These are phyloP conservation scores for Rhamnella rubrinervis DNA, from an alignment of 331 rosid genomes.

Conservation along the genomic window DNA sequence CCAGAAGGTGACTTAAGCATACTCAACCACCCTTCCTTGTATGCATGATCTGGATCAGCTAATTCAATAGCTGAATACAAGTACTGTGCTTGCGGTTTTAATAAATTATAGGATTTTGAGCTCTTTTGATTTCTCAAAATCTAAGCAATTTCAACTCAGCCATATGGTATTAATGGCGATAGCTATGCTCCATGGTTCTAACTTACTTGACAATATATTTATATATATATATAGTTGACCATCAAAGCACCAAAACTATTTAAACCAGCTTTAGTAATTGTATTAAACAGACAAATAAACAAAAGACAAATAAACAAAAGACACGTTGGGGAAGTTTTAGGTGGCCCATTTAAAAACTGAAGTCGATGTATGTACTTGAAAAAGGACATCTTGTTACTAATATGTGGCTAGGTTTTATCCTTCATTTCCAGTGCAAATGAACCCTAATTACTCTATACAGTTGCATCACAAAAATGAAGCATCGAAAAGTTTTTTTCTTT, in stretches of 20 bases:
- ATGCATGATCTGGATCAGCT: no score
- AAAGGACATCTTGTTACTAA: slow-evolving; percentile 31
- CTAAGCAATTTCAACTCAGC: neutral
- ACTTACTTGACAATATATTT: neutral
- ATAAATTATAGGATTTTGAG: no score
- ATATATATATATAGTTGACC: neutral
- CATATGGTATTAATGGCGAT: slow-evolving; percentile 6
- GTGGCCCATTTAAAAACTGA: slow-evolving; percentile 22
- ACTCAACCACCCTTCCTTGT: no score
- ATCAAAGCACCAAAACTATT: neutral
- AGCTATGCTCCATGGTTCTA: slow-evolving; percentile 15
- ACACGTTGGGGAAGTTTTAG: slow-evolving; percentile 5
- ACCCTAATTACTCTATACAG: neutral
- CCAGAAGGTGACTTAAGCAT: neutral
- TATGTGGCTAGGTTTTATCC: slow-evolving; percentile 23
- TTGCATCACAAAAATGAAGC: neutral
- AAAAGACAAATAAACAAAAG: slow-evolving; percentile 15
- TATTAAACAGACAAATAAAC: slow-evolving; percentile 17
- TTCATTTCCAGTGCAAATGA: neutral
- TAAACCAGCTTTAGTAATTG: neutral
- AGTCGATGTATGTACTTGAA: slow-evolving; percentile 21
- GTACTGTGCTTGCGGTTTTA: no score
- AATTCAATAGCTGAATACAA: neutral
- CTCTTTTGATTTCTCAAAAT: slow-evolving; percentile 1
- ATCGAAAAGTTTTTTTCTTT: no score